Evolutionary conservation across 2,329 filamentous ascomycete genomes (phyloP).

Genomic region (Fusarium illudens): DNA sequence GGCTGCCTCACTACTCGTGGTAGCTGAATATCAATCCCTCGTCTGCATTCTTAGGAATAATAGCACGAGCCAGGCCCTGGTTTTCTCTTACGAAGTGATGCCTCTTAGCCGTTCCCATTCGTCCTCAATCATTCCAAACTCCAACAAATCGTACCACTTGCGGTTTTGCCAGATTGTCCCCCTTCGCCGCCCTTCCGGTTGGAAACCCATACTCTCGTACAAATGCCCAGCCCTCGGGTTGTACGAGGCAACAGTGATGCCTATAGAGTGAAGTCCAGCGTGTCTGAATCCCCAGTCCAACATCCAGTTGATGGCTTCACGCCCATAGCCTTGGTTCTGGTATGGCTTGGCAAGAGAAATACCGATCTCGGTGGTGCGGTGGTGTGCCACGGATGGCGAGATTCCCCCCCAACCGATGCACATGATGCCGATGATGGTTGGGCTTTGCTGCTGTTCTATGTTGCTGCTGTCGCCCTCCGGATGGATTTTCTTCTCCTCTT

Average conservation of each 20-base stretch:
- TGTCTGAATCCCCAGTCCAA: slow-evolving; percentile 55
- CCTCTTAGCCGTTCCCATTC: slow-evolving; percentile 48
- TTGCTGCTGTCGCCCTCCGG: background rate
- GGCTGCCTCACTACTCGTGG: background rate
- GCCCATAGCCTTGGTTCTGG: slow-evolving; percentile 55
- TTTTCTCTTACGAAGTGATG: background rate
- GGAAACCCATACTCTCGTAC: slow-evolving; percentile 57
- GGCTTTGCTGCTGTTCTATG: background rate
- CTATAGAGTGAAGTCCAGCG: slow-evolving; percentile 54
- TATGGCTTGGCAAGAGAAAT: slow-evolving; percentile 47
- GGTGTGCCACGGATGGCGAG: slow-evolving; percentile 2
- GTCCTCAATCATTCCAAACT: slow-evolving; percentile 50
- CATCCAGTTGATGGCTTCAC: slow-evolving; percentile 57
- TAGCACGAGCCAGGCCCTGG: background rate
- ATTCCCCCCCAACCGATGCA: slow-evolving; percentile 23
- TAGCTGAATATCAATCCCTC: background rate
- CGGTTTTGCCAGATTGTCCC: slow-evolving; percentile 55
- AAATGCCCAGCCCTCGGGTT: slow-evolving; percentile 53
- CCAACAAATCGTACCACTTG: slow-evolving; percentile 49
- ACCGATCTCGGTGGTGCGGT: slow-evolving; percentile 42
- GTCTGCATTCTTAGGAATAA: background rate
- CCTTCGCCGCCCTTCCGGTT: slow-evolving; percentile 51
- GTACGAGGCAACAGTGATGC: slow-evolving; percentile 51
- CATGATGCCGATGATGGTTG: slow-evolving; percentile 24
- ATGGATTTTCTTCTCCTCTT: background rate